Evolutionary conservation across 2,329 filamentous ascomycete genomes (phyloP).

Genomic region (Graphiopsis chlorocephala): DNA sequence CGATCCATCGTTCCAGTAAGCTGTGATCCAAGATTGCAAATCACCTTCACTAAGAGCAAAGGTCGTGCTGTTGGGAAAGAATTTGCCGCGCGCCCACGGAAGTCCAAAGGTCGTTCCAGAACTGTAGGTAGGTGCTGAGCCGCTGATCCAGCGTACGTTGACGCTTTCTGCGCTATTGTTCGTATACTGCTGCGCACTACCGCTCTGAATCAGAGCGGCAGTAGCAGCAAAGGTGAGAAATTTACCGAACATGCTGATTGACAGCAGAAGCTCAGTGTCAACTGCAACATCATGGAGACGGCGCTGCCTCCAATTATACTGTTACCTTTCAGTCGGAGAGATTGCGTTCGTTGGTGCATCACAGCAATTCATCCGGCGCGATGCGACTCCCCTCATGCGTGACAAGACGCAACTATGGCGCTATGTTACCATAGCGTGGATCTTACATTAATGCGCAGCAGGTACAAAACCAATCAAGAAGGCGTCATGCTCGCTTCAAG

Average conservation of each 20-base stretch:
- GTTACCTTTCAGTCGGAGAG: background rate
- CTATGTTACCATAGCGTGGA: constrained; percentile 1
- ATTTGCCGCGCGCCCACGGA: constrained; percentile 39
- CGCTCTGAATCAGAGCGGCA: background rate
- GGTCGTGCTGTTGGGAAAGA: constrained; percentile 36
- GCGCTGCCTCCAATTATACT: background rate
- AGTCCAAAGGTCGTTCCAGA: constrained; percentile 41
- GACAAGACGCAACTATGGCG: constrained; percentile 14
- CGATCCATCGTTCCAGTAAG: constrained; percentile 60
- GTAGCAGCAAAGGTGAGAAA: background rate
- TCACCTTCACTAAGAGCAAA: constrained; percentile 26
- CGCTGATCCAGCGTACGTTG: constrained; percentile 13
- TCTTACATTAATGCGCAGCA: constrained; percentile 2
- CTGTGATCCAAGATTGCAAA: constrained; percentile 57
- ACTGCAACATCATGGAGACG: background rate
- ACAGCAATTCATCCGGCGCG: constrained; percentile 3
- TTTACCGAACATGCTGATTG: background rate
- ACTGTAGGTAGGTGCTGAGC: constrained; percentile 20
- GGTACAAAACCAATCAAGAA: constrained; percentile 1
- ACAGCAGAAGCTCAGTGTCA: background rate
- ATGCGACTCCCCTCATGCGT: constrained; percentile 11
- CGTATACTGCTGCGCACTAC: background rate
- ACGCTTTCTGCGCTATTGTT: background rate
- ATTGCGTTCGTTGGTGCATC: background rate
- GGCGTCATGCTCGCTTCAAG: background rate